phyloP scores from a whole-genome alignment of 768 basidiomycete genomes.

The Wakefieldia striispora region DNA sequence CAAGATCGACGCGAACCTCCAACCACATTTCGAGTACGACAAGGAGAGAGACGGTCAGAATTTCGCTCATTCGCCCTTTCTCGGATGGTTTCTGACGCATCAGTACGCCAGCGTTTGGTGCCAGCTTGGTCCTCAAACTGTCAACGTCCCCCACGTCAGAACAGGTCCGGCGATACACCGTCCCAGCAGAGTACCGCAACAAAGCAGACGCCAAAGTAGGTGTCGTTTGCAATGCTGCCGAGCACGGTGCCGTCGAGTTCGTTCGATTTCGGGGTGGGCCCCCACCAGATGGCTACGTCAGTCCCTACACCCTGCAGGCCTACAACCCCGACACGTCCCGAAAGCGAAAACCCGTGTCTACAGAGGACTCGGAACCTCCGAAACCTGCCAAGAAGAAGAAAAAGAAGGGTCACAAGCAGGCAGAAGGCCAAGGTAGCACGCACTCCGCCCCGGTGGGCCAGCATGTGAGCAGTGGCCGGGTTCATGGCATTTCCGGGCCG shows the following conservation, averaged over 20 bases:
- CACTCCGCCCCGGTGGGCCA: background rate
- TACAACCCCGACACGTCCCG: slow-evolving; percentile 26
- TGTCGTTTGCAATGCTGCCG: slow-evolving; percentile 49
- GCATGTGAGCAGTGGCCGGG: slow-evolving; percentile 10
- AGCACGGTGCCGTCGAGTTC: slow-evolving; percentile 57
- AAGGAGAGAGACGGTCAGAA: slow-evolving; percentile 52
- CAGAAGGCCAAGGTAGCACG: slow-evolving; percentile 12
- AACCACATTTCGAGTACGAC: slow-evolving; percentile 40
- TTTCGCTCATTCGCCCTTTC: background rate
- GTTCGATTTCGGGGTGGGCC: slow-evolving; percentile 50
- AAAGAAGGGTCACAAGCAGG: slow-evolving; percentile 29
- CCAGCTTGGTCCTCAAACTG: slow-evolving; percentile 44
- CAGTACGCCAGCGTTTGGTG: slow-evolving; percentile 50
- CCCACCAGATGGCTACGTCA: slow-evolving; percentile 41
- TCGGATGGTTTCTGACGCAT: background rate
- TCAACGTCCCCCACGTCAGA: slow-evolving; percentile 30
- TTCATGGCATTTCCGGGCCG: slow-evolving; percentile 17
- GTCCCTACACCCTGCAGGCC: slow-evolving; percentile 31
- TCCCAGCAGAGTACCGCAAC: slow-evolving; percentile 49
- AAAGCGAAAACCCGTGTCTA: slow-evolving; percentile 37
- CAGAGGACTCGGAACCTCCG: slow-evolving; percentile 13
- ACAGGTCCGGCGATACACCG: slow-evolving; percentile 44
- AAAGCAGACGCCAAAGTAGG: slow-evolving; percentile 64
- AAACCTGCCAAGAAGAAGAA: slow-evolving; percentile 26
- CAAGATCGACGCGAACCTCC: slow-evolving; percentile 39